These are phyloP conservation scores for Austroboletus niveus DNA, from an alignment of 1,284 basidiomycete genomes.

Conservation along the genomic window DNA sequence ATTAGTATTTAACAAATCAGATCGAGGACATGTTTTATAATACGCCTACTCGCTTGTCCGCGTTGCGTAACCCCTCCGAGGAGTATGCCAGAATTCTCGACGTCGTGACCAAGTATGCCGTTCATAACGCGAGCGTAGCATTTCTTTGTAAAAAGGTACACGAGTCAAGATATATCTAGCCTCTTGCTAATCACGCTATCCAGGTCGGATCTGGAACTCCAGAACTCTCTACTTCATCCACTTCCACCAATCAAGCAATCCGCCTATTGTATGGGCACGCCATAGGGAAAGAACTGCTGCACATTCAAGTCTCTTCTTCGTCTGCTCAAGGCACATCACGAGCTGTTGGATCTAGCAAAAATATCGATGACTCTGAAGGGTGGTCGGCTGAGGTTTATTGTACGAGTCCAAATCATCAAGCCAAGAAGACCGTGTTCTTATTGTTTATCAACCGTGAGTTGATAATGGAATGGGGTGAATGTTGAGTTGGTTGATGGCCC, in stretches of 20 bases:
- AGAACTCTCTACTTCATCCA: conserved; percentile 82
- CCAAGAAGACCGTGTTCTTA: conserved; percentile 82
- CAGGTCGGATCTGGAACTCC: conserved; percentile 72
- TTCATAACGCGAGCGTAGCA: conserved; percentile 86
- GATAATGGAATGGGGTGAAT: neutral
- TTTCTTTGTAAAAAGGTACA: conserved; percentile 90
- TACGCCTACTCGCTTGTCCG: conserved; percentile 84
- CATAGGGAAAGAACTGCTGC: conserved; percentile 80
- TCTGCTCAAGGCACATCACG: conserved; percentile 9
- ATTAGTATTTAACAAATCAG: conserved; percentile 38
- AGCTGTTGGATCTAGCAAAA: conserved; percentile 18
- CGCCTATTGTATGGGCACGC: conserved; percentile 79
- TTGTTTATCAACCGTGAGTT: conserved; percentile 96
- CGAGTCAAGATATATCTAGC: neutral
- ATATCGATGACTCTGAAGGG: conserved; percentile 38
- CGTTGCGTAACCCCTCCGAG: conserved; percentile 83
- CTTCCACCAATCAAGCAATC: conserved; percentile 72
- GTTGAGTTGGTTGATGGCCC: neutral
- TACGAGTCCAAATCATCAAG: conserved; percentile 88
- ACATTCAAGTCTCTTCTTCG: conserved; percentile 45
- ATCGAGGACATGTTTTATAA: conserved; percentile 98
- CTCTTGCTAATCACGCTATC: neutral
- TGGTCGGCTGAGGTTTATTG: conserved; percentile 78
- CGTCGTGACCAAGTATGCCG: conserved; percentile 91
- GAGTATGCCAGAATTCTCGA: conserved; percentile 93